Evolutionary conservation across 116 monocot genomes (phyloP), one percentile per base, ranked within the genome.

Genomic region (Iris pallida): DNA sequence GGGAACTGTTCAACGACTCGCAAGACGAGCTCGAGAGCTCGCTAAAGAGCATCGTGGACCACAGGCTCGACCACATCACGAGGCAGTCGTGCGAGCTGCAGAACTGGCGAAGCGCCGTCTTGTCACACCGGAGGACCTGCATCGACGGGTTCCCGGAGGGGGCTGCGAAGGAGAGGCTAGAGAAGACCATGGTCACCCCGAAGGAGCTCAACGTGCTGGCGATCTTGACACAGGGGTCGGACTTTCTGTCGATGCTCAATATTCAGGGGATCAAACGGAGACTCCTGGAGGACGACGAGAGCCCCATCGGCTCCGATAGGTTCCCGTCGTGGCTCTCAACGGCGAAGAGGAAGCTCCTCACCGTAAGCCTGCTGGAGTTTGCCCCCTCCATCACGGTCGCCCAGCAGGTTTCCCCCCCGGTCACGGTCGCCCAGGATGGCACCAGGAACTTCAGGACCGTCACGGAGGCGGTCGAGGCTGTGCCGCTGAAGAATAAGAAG

Each of bases 101-200:
- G 30, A 30, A 30, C 30, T 30, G 30, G 30, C 30, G 0, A 3
- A 30, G 30, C 30, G 98, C 98, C 9, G 90, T 88, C 49, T 66
- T 93, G 54, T 80, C 90, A 10, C 93, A 93, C 72, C 78, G 85
- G 66, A 75, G 84, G 70, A 83, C 90, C 7, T 99, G 98, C 80
- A 66, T 86, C 16, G 93, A 99, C 64, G 82, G 78, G 20, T 93
- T 90, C 72, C 93, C 93, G 0, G 80, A 88, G 6, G 84, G 88
- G 4, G 76, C 82, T 42, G 11, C 75, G 13, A 88, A 76, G 81
- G 64, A 68, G 11, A 84, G 80, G 78, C 86, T 99, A 88, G 72
- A 79, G 68, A 48, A 66, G 7, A 71, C 62, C 16, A 80, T 90
- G 90, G 70, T 76, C 64, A 46, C 6, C 11, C 69, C 80, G 3